Evolutionary conservation across 2,329 filamentous ascomycete genomes (phyloP).

Genomic region (Peltaster fructicola): DNA sequence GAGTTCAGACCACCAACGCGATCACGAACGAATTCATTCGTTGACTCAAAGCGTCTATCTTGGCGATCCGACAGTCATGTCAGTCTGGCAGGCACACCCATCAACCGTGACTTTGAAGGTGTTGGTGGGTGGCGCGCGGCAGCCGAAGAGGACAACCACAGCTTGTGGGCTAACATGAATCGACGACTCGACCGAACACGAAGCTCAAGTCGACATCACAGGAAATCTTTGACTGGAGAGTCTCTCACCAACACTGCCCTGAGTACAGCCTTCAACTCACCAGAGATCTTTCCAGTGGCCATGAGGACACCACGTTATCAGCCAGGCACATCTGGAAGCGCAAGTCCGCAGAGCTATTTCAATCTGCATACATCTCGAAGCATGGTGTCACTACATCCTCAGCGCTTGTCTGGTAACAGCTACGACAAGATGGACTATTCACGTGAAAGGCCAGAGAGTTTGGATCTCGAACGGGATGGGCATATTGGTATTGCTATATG

Average conservation of each 20-base stretch:
- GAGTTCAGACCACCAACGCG: neutral
- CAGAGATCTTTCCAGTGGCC: constrained; percentile 1
- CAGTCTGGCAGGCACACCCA: constrained; percentile 1
- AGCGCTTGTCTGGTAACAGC: too few relatives aligned
- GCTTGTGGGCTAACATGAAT: neutral
- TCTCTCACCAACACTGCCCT: constrained; percentile 1
- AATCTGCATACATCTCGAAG: too few relatives aligned
- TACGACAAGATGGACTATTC: too few relatives aligned
- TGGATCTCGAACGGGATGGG: too few relatives aligned
- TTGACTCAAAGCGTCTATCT: constrained; percentile 1
- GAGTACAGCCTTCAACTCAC: constrained; percentile 3
- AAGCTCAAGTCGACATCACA: neutral
- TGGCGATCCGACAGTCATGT: constrained; percentile 2
- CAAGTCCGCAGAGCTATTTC: constrained; percentile 3
- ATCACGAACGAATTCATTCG: neutral
- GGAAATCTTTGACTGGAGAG: neutral
- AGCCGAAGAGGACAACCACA: neutral
- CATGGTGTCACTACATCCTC: too few relatives aligned
- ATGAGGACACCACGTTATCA: neutral
- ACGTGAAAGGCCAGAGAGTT: too few relatives aligned
- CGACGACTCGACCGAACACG: constrained; percentile 1
- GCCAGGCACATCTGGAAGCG: neutral
- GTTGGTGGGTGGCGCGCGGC: constrained; percentile 2
- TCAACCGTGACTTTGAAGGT: constrained; percentile 3
- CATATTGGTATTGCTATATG: too few relatives aligned